phyloP scores from a whole-genome alignment of 768 basidiomycete species.

The Pleurotus ostreatus region DNA sequence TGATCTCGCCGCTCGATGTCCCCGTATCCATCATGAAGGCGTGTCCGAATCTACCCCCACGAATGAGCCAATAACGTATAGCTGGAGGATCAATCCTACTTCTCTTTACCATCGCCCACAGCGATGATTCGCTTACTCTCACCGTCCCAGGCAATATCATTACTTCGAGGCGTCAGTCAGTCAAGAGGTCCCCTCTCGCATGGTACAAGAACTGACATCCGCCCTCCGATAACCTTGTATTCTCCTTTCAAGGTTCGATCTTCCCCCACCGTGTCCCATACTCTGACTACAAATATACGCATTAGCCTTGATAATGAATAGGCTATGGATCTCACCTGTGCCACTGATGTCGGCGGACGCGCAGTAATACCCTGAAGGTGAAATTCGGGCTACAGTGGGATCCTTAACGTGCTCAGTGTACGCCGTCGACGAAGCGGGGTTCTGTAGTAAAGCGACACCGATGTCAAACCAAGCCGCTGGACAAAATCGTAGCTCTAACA shows the following conservation, averaged over 20 bases:
- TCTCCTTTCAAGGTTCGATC: constrained; percentile 82
- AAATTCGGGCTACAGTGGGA: constrained; percentile 85
- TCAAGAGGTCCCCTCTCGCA: not conserved
- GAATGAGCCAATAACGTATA: not conserved
- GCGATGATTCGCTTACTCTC: constrained; percentile 96
- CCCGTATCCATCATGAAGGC: constrained; percentile 85
- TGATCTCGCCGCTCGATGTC: constrained; percentile 82
- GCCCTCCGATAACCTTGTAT: constrained; percentile 69
- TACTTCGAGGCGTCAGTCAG: constrained; percentile 38
- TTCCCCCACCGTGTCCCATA: constrained; percentile 92
- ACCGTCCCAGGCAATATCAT: constrained; percentile 94
- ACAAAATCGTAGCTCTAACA: constrained; percentile 35
- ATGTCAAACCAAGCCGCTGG: not conserved
- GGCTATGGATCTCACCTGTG: constrained; percentile 50
- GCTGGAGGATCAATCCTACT: constrained; percentile 36
- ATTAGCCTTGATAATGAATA: not conserved
- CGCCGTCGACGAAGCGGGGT: constrained; percentile 55
- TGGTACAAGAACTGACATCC: constrained; percentile 46
- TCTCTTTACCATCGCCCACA: constrained; percentile 89
- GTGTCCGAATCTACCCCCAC: constrained; percentile 62
- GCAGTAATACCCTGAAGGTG: constrained; percentile 93
- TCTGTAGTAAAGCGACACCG: constrained; percentile 35
- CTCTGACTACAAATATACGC: constrained; percentile 47
- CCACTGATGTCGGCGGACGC: constrained; percentile 86
- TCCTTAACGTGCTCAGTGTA: constrained; percentile 83